These are phyloP conservation scores for Barnettozyma californica DNA, from an alignment of 805 yeast species.

Conservation along the genomic window DNA sequence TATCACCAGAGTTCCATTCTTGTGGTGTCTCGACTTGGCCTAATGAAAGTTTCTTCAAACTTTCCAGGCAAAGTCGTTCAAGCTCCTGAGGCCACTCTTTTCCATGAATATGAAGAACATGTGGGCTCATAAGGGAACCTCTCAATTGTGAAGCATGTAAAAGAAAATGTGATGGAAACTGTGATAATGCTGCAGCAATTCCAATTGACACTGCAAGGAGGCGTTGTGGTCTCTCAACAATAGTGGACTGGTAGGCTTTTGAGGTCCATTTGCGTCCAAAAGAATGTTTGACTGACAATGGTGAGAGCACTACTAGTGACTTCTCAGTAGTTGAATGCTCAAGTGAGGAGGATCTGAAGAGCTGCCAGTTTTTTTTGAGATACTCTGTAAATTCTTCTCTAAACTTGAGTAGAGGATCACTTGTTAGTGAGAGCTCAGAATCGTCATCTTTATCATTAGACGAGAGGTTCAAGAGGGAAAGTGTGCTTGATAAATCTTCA, in stretches of 20 bases:
- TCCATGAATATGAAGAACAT: slow-evolving; percentile 70
- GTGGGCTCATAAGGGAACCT: slow-evolving; percentile 47
- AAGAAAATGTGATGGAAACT: slow-evolving; percentile 56
- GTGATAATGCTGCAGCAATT: slow-evolving; percentile 65
- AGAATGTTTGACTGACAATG: slow-evolving; percentile 63
- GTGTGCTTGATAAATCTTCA: slow-evolving; percentile 16
- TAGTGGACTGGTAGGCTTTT: slow-evolving; percentile 56
- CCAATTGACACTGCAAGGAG: slow-evolving; percentile 74
- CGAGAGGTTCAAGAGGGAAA: slow-evolving; percentile 16
- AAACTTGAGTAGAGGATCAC: slow-evolving; percentile 34
- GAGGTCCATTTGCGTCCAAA: slow-evolving; percentile 77
- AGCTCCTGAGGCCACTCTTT: slow-evolving; percentile 62
- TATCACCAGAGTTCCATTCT: slow-evolving; percentile 80
- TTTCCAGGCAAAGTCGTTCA: slow-evolving; percentile 50
- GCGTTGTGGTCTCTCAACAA: slow-evolving; percentile 82
- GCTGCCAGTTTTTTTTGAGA: slow-evolving; percentile 27
- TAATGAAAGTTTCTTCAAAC: slow-evolving; percentile 46
- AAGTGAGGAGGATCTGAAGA: slow-evolving; percentile 30
- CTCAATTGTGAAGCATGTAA: slow-evolving; percentile 42
- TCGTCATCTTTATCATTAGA: slow-evolving; percentile 5
- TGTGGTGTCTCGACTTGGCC: slow-evolving; percentile 71
- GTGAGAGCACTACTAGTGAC: slow-evolving; percentile 60
- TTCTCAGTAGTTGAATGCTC: slow-evolving; percentile 38
- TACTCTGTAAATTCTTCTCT: slow-evolving; percentile 39
- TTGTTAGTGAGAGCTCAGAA: background rate